Conservation (phyloP, 2,329 filamentous ascomycete species). For the Alternaria longipes region DNA sequence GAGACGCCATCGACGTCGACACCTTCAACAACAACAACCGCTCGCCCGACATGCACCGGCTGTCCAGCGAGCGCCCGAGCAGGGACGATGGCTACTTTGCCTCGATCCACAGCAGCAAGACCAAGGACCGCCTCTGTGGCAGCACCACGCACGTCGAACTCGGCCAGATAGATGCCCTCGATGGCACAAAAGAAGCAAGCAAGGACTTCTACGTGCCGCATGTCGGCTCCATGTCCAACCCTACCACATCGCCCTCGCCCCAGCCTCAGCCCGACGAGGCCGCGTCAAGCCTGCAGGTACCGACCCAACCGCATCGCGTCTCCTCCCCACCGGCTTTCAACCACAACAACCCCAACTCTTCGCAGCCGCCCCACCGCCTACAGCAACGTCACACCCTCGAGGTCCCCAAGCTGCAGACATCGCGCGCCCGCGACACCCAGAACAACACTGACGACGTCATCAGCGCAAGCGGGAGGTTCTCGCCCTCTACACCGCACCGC, state of each 20-base stretch:
- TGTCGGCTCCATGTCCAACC: conserved; percentile 28
- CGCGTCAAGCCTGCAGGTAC: conserved; percentile 51
- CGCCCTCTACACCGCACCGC: conserved; percentile 69
- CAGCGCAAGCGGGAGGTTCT: conserved; percentile 81
- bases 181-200: conserved; percentile 42
- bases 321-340: conserved; percentile 69
- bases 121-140: conserved; percentile 38
- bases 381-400: conserved; percentile 89
- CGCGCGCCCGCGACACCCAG: conserved; percentile 72
- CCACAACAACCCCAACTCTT: conserved; percentile 61
- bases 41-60: conserved; percentile 34
- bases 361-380: conserved; percentile 65
- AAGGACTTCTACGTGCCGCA: conserved; percentile 37
- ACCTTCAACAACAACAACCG: conserved; percentile 29
- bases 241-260: conserved; percentile 16
- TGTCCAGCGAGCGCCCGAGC: conserved; percentile 37
- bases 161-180: conserved; percentile 36
- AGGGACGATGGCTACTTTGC: conserved; percentile 60
- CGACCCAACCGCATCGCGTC: conserved; percentile 58
- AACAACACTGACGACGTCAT: conserved; percentile 66
- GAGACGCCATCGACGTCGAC: conserved; percentile 28
- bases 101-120: conserved; percentile 47
- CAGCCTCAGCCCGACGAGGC: conserved; percentile 26
- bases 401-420: conserved; percentile 74
- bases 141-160: conserved; percentile 52